Percentiles rank a stretch among this genome's conserved stretches.
These are phyloP conservation scores for Zhuliangozyma parablackwelliae DNA, from an alignment of 1,139 yeast genomes.

Conservation along the genomic window DNA sequence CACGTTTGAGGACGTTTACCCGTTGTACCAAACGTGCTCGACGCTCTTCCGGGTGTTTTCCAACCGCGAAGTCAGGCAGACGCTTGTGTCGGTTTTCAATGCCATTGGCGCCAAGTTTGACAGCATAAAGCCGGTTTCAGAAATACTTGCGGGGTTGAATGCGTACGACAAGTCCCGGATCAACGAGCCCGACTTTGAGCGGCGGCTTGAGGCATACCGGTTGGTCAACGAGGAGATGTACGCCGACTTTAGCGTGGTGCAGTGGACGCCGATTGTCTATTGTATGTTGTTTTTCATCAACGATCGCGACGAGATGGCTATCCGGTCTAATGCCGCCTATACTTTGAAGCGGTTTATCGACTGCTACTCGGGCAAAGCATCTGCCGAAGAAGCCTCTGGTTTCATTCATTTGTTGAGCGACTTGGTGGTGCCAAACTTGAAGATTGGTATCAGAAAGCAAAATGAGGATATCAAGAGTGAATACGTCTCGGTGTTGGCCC, in stretches of 20 bases:
- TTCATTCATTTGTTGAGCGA: constrained; percentile 47
- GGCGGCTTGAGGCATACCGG: constrained; percentile 65
- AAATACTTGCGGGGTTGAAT: constrained; percentile 59
- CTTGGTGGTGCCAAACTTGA: constrained; percentile 60
- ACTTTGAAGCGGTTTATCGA: constrained; percentile 66
- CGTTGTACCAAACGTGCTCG: constrained; percentile 54
- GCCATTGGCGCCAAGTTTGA: constrained; percentile 54
- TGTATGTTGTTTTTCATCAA: constrained; percentile 67
- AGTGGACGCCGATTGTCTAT: constrained; percentile 80
- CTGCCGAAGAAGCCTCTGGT: constrained; percentile 29
- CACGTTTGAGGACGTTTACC: constrained; percentile 47
- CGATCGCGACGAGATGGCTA: constrained; percentile 75
- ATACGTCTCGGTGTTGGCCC: constrained; percentile 61
- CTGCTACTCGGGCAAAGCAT: constrained; percentile 33
- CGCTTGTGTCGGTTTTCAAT: constrained; percentile 55
- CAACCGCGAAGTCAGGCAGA: constrained; percentile 58
- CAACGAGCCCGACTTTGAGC: constrained; percentile 76
- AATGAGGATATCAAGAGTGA: constrained; percentile 68
- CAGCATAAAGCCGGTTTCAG: constrained; percentile 43
- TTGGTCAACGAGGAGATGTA: constrained; percentile 56
- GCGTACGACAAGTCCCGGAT: constrained; percentile 60
- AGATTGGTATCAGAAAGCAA: constrained; percentile 60
- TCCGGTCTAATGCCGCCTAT: constrained; percentile 75
- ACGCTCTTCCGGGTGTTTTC: constrained; percentile 54
- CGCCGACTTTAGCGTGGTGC: constrained; percentile 39